Evolutionary conservation across 2,329 filamentous ascomycete genomes (phyloP), one percentile per base, ranked within the genome.

Genomic region (Dendryphion nanum): DNA sequence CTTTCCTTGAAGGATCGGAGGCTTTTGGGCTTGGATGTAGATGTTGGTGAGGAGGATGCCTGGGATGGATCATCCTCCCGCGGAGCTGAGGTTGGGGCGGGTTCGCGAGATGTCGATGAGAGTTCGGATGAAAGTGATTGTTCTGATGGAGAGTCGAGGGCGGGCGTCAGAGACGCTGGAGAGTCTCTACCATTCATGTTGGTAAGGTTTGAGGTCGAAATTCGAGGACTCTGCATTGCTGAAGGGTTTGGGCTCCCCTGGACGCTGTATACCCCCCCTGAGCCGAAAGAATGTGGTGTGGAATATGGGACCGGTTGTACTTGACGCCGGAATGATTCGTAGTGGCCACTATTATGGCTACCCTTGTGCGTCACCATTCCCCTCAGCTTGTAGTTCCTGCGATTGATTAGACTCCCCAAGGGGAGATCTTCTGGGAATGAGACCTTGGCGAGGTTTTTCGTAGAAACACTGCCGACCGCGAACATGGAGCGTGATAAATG

Each of bases 401-500:
- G 82, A 40, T 85, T 78, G 30, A 93, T 68, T 17, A 97, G 71
- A 1, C 89, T 82, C 1, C 93, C 93, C 3, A 98, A 72, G 0
- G 86, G 81, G 2, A 98, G 68, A n/a, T 78, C 77, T 64, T 97
- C 91, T 0, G 90, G 90, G 55, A 97, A 98, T 0, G 86, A 74
- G 2, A 98, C 90, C 63, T 95, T 97, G 54, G 91, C 91, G 42
- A 86, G 83, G 62, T 98, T 98, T 69, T 98, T 98, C 30, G 85
- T 85, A 1, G 90, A 95, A 42, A 79, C 77, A 45, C 80, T 81
- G 33, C 81, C 80, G 16, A 77, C 74, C 51, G 93, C 89, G 67
- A 89, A 98, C 51, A 97, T 94, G 18, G 90, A 96, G 33, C 93
- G 81, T 1, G 89, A 96, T 15, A 98, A 77, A 61, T 98, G 93